Percentiles rank a stretch among this genome's conserved stretches.
These are phyloP conservation scores for Lactifluus hygrophoroides DNA, from an alignment of 768 basidiomycete genomes.

Conservation along the genomic window DNA sequence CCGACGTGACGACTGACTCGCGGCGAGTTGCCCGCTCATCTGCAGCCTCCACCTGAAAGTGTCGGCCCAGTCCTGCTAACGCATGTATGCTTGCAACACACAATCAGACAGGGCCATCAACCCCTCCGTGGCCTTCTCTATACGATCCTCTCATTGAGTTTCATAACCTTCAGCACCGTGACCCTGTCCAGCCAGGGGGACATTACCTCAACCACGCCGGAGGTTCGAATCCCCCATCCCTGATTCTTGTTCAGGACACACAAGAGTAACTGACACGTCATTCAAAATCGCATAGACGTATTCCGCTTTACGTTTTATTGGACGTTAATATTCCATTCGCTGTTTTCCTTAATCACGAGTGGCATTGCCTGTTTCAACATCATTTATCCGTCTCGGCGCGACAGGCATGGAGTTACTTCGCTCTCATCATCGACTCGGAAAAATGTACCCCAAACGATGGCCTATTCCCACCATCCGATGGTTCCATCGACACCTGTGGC, in stretches of 20 bases:
- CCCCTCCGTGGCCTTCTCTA: slow-evolving; percentile 18
- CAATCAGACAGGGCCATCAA: neutral
- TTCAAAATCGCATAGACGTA: slow-evolving; percentile 10
- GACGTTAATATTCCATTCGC: slow-evolving; percentile 18
- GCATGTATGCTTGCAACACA: slow-evolving; percentile 5
- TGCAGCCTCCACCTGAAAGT: neutral
- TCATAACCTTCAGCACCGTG: slow-evolving; percentile 13
- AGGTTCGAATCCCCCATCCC: neutral
- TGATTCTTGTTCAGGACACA: neutral
- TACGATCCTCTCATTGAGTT: slow-evolving; percentile 20
- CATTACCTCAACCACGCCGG: slow-evolving; percentile 10
- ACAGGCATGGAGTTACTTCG: neutral
- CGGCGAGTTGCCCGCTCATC: no score
- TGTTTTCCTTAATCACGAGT: slow-evolving; percentile 16
- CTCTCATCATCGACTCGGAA: neutral
- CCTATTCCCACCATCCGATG: neutral
- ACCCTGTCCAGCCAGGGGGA: slow-evolving; percentile 13
- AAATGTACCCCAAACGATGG: neutral
- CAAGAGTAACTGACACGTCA: neutral
- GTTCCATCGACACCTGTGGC: slow-evolving; percentile 13
- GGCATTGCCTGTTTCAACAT: slow-evolving; percentile 19
- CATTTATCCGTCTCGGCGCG: slow-evolving; percentile 13
- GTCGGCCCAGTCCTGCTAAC: neutral
- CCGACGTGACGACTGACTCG: neutral
- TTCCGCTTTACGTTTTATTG: slow-evolving; percentile 21